Evolutionary conservation across 2,329 filamentous ascomycete species (phyloP).

Genomic region (Trichoderma afroharzianum): DNA sequence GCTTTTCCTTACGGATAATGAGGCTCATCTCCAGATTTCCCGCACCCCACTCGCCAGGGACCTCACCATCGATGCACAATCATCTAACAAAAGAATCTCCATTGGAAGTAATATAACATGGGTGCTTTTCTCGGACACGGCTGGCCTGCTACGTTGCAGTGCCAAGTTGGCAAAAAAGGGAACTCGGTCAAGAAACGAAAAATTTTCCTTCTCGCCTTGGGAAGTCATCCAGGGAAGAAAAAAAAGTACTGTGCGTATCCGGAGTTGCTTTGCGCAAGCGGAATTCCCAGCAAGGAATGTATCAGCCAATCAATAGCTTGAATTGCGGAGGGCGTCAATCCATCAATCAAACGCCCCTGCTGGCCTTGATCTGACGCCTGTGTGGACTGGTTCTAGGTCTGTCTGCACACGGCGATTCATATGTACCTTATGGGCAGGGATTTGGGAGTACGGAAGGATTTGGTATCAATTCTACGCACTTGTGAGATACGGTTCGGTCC

Average conservation of each 20-base stretch:
- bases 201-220: neutral
- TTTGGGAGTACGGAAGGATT: neutral
- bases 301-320: neutral
- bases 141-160: neutral
- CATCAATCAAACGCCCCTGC: slow-evolving; percentile 3
- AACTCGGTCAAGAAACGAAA: neutral
- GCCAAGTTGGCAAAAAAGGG: neutral
- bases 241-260: neutral
- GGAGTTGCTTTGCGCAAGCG: neutral
- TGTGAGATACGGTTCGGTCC: neutral
- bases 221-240: neutral
- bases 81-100: neutral
- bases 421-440: neutral
- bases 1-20: neutral
- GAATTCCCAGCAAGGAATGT: neutral
- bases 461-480: neutral
- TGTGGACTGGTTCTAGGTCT: neutral
- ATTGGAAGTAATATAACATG: neutral
- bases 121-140: neutral
- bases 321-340: neutral
- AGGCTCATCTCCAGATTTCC: slow-evolving; percentile 9
- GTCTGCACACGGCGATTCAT: neutral
- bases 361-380: neutral
- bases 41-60: neutral
- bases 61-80: neutral